Evolutionary conservation across 257 asterid genomes (phyloP), one percentile per base, ranked within the genome.

Genomic region (Linaria vulgaris): DNA sequence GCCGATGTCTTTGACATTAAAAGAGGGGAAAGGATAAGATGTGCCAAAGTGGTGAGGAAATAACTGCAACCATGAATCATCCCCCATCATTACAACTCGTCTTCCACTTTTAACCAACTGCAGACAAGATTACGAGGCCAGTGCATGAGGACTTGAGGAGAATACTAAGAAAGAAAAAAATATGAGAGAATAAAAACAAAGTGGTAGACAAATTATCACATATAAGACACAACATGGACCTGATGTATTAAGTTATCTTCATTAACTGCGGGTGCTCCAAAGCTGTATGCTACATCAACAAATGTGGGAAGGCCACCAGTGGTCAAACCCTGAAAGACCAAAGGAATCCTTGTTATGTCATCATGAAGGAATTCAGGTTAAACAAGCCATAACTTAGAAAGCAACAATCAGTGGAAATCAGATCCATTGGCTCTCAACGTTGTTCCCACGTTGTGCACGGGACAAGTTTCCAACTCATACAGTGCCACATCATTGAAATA

Each of bases 231-330:
- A 62, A 31, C 4, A 13, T 47, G 44, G 31, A 86, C 97, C 95
- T 91, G 99, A 78, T 79, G 83, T 70, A 92, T 75, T 76, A 89
- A 81, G 82, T 89, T 92, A 81, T 92, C 99, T 80, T 92, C 99
- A 75, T 85, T 75, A 60, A 92, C 87, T 64, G 88, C 97, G 19
- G 99, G 99, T 54, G 99, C 99, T 61, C 99, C 99, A 73, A 92
- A 92, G 79, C 97, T 92, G 78, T 87, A 89, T 12, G 97, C 96
- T 25, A 89, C 90, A 59, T 89, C 99, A 79, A 92, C 80, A 69
- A 92, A 92, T n/a, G 99, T 92, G 61, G 99, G 99, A 72, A 92
- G 96, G 56, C 99, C 99, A 73, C 99, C 99, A 38, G 99, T 92
- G 45, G 97, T 89, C 84, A 92, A 77, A 57, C 99, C 99, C 96